Base-by-base conservation (phyloP, 768 basidiomycete species). In the Saitozyma sp. region DNA sequence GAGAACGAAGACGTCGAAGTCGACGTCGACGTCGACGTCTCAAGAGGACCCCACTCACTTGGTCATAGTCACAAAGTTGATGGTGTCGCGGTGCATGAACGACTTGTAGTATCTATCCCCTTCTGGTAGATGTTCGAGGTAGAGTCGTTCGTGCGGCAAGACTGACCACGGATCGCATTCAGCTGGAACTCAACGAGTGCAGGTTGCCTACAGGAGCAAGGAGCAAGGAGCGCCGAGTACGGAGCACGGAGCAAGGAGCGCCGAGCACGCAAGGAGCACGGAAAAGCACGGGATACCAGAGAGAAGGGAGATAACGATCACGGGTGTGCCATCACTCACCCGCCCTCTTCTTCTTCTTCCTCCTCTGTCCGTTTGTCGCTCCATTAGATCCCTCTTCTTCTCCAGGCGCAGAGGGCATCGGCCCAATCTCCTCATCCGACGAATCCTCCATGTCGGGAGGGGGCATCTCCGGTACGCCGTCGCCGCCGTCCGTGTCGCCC, bases 21-120 rank as follows among this genome's bases (percentile, higher is more conserved):
- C 20, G 29, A 29, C 29, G 29, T 16, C 51, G 51, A 52, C 2
- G 16, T 13, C 13, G 16, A 16, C 20, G 19, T 52, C 10, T 42
- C 11, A 37, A 17, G 14, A 53, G 55, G 29, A 29, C 29, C 29
- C 29, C 2, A 29, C 87, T 61, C 56, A 94, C 94, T 86, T 90
- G 16, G 96, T 97, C 71, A 92, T 87, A 20, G 90, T 86, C 45
- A 87, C 87, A 68, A 90, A 94, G 75, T 92, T 95, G 64, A 98
- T 84, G 42, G 87, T 85, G 66, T 98, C 95, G 54, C 93, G 83
- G 79, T 99, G 96, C 96, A 99, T 97, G 81, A 97, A 97, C 63
- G 90, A 93, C 82, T 94, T 93, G 82, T 87, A 89, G 82, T 99
- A 99, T 68, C 96, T 87, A 79, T 97, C 91, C 57, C 92, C 85